Conservation (phyloP, 1,139 yeast species). For the Yamadazyma songkhlaensis region DNA sequence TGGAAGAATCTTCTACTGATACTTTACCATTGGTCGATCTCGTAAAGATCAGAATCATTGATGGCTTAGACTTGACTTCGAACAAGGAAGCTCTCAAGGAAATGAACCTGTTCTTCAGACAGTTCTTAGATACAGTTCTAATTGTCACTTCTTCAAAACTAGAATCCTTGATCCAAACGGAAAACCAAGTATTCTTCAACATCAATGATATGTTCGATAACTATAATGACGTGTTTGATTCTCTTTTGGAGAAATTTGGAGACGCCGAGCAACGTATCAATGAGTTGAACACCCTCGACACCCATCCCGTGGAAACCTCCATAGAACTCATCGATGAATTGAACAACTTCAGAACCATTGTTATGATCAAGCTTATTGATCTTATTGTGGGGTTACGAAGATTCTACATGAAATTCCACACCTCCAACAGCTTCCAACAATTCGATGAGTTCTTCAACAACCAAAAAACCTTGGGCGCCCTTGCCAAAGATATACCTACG, state of each 20-base stretch:
- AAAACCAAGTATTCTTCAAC: constrained; percentile 18
- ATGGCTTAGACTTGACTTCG: constrained; percentile 18
- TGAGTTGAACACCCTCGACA: constrained; percentile 11
- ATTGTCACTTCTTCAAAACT: constrained; percentile 33
- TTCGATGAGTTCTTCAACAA: constrained; percentile 26
- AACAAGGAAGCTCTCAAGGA: constrained; percentile 1
- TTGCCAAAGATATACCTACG: constrained; percentile 17
- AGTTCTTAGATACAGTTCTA: constrained; percentile 24
- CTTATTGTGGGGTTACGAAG: constrained; percentile 30
- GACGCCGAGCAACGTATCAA: background rate
- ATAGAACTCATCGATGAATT: constrained; percentile 16
- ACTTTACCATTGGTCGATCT: constrained; percentile 12
- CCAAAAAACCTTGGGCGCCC: constrained; percentile 13
- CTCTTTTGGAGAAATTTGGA: background rate
- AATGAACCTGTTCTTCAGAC: constrained; percentile 10
- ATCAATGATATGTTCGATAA: constrained; percentile 17
- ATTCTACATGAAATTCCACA: constrained; percentile 30
- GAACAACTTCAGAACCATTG: constrained; percentile 22
- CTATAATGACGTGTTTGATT: background rate
- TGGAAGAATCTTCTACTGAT: constrained; percentile 10
- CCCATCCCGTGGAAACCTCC: constrained; percentile 7
- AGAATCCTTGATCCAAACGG: constrained; percentile 26
- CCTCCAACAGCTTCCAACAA: constrained; percentile 22
- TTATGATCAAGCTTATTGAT: constrained; percentile 30
- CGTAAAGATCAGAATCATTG: constrained; percentile 12